phyloP scores from a whole-genome alignment of 768 basidiomycete genomes.

The Chalciporus sphaerocephalus region DNA sequence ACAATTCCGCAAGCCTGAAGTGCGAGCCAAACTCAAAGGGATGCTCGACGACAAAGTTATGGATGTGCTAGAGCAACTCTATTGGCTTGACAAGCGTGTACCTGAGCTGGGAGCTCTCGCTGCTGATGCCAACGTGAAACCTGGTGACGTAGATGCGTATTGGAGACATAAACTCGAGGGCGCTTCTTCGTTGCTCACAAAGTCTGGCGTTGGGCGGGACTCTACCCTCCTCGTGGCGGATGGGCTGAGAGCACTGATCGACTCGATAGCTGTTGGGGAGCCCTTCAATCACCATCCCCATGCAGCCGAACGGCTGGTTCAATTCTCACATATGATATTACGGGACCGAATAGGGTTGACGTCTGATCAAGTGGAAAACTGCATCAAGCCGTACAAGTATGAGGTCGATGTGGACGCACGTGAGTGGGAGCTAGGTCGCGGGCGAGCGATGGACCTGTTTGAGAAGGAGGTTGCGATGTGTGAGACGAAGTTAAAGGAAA shows the following conservation, averaged over 20 bases:
- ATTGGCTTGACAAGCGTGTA: constrained; percentile 90
- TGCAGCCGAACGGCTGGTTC: constrained; percentile 82
- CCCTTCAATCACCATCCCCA: constrained; percentile 90
- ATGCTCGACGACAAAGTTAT: constrained; percentile 97
- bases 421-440: constrained; percentile 88
- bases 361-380: constrained; percentile 99
- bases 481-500: constrained; percentile 81
- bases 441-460: constrained; percentile 70
- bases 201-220: constrained; percentile 92
- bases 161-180: constrained; percentile 98
- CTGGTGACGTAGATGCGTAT: constrained; percentile 79
- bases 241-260: constrained; percentile 83
- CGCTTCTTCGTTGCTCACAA: constrained; percentile 87
- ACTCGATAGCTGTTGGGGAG: constrained; percentile 82
- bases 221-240: constrained; percentile 93
- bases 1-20: constrained; percentile 84
- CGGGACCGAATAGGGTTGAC: constrained; percentile 90
- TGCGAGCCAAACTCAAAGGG: constrained; percentile 81
- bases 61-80: constrained; percentile 94
- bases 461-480: constrained; percentile 82
- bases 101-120: constrained; percentile 69
- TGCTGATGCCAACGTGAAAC: constrained; percentile 62
- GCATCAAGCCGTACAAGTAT: constrained; percentile 99
- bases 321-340: constrained; percentile 91
- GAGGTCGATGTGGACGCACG: constrained; percentile 91